Evolutionary conservation across 495 filamentous ascomycete genomes (phyloP).

Genomic region (Letharia columbiana): DNA sequence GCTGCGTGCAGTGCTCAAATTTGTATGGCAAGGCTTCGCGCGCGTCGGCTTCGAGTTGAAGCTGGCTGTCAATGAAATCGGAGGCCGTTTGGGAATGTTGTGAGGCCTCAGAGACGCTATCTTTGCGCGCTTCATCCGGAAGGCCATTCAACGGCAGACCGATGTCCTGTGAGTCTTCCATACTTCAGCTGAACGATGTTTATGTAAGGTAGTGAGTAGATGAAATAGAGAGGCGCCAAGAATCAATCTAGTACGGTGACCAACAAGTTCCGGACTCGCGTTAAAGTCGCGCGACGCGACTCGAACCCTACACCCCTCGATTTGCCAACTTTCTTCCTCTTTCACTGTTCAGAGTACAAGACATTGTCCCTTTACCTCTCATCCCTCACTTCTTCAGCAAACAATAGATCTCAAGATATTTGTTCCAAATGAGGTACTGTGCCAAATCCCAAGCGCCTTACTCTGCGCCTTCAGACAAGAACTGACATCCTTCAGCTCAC

Average conservation of each 20-base stretch:
- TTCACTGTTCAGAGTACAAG: not conserved
- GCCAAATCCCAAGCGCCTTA: not conserved
- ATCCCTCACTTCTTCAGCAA: not conserved
- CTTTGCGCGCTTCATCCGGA: not conserved
- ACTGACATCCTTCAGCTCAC: constrained; percentile 48
- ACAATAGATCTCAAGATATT: not conserved
- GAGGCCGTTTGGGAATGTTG: constrained; percentile 76
- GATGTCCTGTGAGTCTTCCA: constrained; percentile 10
- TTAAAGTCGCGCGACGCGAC: constrained; percentile 13
- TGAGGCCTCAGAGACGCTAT: constrained; percentile 9
- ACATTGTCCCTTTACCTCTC: not conserved
- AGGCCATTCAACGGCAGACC: not conserved
- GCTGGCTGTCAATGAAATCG: constrained; percentile 87
- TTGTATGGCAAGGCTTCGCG: constrained; percentile 91
- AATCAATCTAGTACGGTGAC: constrained; percentile 8
- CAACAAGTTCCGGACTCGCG: not conserved
- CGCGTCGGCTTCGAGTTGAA: constrained; percentile 86
- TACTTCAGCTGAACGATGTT: not conserved
- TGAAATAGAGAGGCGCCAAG: not conserved
- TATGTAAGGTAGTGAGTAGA: not conserved
- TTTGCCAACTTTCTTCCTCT: not conserved
- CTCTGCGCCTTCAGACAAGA: not conserved
- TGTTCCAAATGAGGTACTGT: constrained; percentile 30
- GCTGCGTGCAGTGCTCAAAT: constrained; percentile 85
- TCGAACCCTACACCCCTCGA: not conserved